Base-by-base conservation (phyloP, 495 filamentous ascomycete genomes). In the Neurospora sp. region DNA sequence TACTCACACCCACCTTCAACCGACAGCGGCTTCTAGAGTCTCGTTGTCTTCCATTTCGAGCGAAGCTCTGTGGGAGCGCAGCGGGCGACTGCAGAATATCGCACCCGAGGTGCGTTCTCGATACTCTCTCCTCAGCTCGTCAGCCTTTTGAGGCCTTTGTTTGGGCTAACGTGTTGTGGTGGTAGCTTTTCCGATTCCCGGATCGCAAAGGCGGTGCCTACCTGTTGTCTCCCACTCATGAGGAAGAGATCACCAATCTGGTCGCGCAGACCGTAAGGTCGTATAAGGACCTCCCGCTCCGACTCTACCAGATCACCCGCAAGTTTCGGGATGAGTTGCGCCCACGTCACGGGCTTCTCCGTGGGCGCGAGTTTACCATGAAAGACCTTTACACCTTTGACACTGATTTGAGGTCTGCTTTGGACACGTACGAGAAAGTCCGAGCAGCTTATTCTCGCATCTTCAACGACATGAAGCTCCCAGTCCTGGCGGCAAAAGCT, bases 351-450 rank as follows among this genome's bases (percentile, higher is more conserved):
- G 96, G 96, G 14, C 85, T 98, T 2, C 86, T 99, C 12, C 90
- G 96, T n/a, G 92, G 93, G 0, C 90, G 93, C 74, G 96, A 99
- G 77, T 99, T 99, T 77, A 82, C 93, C 72, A 99, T 99, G 96
- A 99, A 99, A 82, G 96, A 99, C 81, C 88, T 99, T 1, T 99
- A 99, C 79, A 98, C 96, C 0, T 99, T 99, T 77, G 96, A 99
- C 81, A 83, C 85, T 72, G 91, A 83, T 44, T 77, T 86, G 3
- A 78, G 88, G 31, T 81, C 87, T 7, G 96, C 96, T 0, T 81
- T 93, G 2, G 83, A 89, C 62, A 97, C 96, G 2, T 99, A 99
- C 76, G 76, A 88, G 6, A 80, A 87, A 23, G 94, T 97, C 5
- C 86, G 90, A 44, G 79, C 79, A 38, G 91, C 90, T 18, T 99